Evolutionary conservation across 441 rosid genomes (phyloP), one percentile per base, ranked within the genome.

Genomic region (Macaranga tanarius): DNA sequence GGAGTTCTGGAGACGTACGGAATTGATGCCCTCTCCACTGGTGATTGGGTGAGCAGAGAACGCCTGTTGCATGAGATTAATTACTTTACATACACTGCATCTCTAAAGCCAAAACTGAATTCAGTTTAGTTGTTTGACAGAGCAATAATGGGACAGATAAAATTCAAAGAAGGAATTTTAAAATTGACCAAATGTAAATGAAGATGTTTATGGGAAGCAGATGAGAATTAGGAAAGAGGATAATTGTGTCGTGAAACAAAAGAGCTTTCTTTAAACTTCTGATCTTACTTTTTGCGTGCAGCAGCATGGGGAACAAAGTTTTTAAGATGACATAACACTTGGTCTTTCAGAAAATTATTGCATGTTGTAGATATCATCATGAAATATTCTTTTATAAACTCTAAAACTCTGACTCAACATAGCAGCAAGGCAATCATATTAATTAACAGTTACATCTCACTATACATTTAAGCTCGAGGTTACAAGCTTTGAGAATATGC

Each of bases 41-140:
- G 99, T 67, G 96, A 92, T 75, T 95, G 99, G 77, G 91, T 95
- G 69, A 95, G 93, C 85, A 95, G 83, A 66, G 98, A 95, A 73
- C 92, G 97, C 86, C 99, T 95, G 84, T 63, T 56, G 69, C 78
- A 66, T 51, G 67, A 77, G 48, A 68, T n/a, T 0, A 61, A 13
- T 65, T n/a, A 52, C 45, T 31, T 56, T 28, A 45, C 5, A 48
- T 5, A 17, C 2, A 31, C 26, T n/a, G 34, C 69, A 74, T 57
- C 44, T 50, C 68, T 52, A 57, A 67, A 44, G 25, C 61, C 22
- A 52, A 67, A 45, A 56, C 19, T 22, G 44, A 56, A 25, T n/a
- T 26, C 7, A 5, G 61, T 7, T 65, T 22, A n/a, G 10, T 10
- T 45, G 13, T 40, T 34, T 9, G 38, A 62, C 28, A 0, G 17